Base-by-base conservation (phyloP, 441 rosid species). In the Metrosideros polymorpha region DNA sequence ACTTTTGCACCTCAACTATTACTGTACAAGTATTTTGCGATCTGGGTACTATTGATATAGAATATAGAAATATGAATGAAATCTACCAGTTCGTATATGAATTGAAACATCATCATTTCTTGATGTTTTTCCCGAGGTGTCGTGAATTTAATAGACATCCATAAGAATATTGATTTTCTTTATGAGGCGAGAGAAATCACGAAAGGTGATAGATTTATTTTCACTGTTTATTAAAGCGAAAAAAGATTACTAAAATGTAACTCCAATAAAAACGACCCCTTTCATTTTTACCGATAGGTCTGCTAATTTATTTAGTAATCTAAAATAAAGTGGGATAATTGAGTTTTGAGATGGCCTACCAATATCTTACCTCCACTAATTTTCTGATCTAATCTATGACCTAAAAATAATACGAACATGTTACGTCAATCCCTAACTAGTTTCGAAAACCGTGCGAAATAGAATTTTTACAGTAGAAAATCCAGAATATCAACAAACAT, bases 381-480 rank as follows among this genome's bases (percentile, higher is more conserved):
- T 5, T 10, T 59, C 29, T 59, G 35, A 39, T 61, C n/a, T 9
- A 30, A 61, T 29, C 66, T 59, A 59, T 35, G 19, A 7, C 12
- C 22, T 7, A 30, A 29, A 59, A 59, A 17, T 29, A 59, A 59
- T 59, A 59, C 9, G 5, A 59, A 59, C 32, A n/a, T 59, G 2
- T 29, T 7, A 59, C 1, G 22, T 61, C 13, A 7, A 29, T 15
- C 10, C 15, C 71, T 59, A 14, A 3, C 22, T 29, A 29, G 5
- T 30, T 6, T 59, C 14, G 0, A 1, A 59, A 59, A 29, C 9
- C 2, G 0, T 59, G 39, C 2, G 10, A 29, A 29, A 29, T 13
- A 50, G 18, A 50, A 50, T 29, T 61, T 61, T 4, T 15, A 17
- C 13, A 30, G 32, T 61, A 15, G 75, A 61, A 30, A 3, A 30